Evolutionary conservation across 116 monocot genomes (phyloP), one percentile per base, ranked within the genome.

Genomic region (Zostera marina): DNA sequence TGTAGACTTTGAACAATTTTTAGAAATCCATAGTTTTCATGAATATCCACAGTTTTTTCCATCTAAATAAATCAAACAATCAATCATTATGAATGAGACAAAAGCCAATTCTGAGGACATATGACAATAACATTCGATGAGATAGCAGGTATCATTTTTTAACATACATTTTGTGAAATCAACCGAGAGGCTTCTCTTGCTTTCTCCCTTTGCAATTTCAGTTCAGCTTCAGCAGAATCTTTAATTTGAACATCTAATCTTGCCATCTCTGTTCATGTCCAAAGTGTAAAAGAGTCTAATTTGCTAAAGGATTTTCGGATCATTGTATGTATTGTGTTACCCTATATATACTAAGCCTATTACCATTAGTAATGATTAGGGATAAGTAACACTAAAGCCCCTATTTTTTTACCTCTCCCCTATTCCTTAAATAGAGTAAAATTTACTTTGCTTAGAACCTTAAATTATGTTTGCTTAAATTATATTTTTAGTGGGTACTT

Each of bases 131-230:
- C 24, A 12, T 24, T 22, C 20, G 4, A 12, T 13, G 13, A 54
- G 54, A 20, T 23, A 11, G 32, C 32, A 32, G 3, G 57, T 4
- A 16, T n/a, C 52, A 19, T 14, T 13, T 42, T 1, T 5, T 32
- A 5, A 14, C 19, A n/a, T 47, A 77, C 88, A 68, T 68, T 76
- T 52, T 80, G 70, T 32, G 80, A 16, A 14, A 69, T 77, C 44
- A 77, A 10, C 1, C 83, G 79, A 68, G 88, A 83, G 39, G 74
- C 88, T 66, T 74, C 72, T 58, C 88, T 79, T 75, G 74, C 70
- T 44, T 48, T 71, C 53, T 82, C 76, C 53, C 79, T 76, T 63
- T 77, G 81, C 59, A 68, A 19, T 65, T 47, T 81, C 21, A 52
- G 11, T 40, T 79, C 76, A 41, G 65, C 62, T 60, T 79, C 72